These are phyloP conservation scores for Oldenlandia corymbosa DNA, from an alignment of 257 asterid species.

Conservation along the genomic window DNA sequence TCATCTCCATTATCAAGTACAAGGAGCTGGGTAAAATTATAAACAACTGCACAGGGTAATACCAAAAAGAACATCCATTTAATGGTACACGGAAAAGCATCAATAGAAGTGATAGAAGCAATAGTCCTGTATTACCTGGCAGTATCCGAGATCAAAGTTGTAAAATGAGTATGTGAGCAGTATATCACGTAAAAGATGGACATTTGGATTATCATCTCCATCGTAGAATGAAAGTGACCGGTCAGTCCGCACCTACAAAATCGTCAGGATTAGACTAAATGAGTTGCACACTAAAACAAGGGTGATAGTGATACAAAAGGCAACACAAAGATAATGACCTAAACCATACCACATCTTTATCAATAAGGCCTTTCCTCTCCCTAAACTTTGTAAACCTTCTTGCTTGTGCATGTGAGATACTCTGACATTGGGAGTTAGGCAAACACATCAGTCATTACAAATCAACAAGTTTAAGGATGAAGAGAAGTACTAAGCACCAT, in stretches of 20 bases:
- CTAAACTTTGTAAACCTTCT: conserved; percentile 87
- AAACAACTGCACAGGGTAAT: neutral
- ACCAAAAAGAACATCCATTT: neutral
- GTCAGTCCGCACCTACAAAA: conserved; percentile 88
- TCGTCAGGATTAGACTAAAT: neutral
- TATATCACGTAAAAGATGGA: conserved; percentile 74
- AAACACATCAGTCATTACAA: conserved; percentile 12
- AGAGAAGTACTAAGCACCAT: neutral
- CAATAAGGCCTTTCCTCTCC: conserved; percentile 96
- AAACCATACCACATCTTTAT: conserved; percentile 87
- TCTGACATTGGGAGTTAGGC: conserved; percentile 34
- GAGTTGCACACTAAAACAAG: neutral
- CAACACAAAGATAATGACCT: neutral
- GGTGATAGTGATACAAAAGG: neutral
- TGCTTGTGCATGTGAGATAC: conserved; percentile 77
- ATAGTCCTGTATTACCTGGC: conserved; percentile 60
- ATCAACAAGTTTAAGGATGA: neutral
- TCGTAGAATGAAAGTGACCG: conserved; percentile 77
- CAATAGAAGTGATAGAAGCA: conserved; percentile 1
- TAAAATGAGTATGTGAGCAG: conserved; percentile 92
- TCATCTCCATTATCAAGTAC: neutral
- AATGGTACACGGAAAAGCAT: too few species aligned
- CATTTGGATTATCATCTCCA: conserved; percentile 96
- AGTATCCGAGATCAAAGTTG: conserved; percentile 98
- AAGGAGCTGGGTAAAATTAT: neutral